A percentile compares a stretch with the other conserved stretches of the same genome.
These are phyloP conservation scores for Kurtzmaniella cleridarum DNA, from an alignment of 805 yeast species.

Conservation along the genomic window DNA sequence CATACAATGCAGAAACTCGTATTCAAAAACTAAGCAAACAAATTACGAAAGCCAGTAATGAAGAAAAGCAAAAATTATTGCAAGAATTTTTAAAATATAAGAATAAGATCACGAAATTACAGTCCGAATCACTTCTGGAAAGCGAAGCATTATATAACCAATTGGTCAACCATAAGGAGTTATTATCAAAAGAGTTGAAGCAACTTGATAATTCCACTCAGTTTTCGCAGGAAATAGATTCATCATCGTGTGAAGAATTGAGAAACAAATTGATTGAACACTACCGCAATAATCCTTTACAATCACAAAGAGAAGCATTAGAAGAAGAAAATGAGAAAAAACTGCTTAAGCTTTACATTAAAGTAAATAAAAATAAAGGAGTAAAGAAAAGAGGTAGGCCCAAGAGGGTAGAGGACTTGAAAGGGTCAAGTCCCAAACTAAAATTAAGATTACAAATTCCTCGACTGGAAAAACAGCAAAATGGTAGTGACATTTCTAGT, in stretches of 20 bases:
- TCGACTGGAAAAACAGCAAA: slow-evolving; percentile 6
- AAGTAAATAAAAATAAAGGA: slow-evolving; percentile 1
- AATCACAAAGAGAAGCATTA: slow-evolving; percentile 35
- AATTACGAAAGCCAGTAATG: slow-evolving; percentile 5
- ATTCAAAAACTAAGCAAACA: slow-evolving; percentile 13
- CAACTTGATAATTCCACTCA: slow-evolving; percentile 17
- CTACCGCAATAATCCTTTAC: slow-evolving; percentile 29
- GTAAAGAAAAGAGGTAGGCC: neutral
- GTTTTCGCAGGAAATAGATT: slow-evolving; percentile 1
- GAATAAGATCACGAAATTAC: slow-evolving; percentile 6
- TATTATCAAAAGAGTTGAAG: slow-evolving; percentile 19
- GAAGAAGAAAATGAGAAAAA: slow-evolving; percentile 19
- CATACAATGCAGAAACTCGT: slow-evolving; percentile 16
- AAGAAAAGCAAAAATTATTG: slow-evolving; percentile 1
- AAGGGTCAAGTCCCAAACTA: neutral
- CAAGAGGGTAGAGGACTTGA: neutral
- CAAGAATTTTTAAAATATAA: slow-evolving; percentile 6
- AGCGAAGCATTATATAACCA: slow-evolving; percentile 24
- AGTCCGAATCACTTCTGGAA: slow-evolving; percentile 22
- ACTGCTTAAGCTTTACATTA: slow-evolving; percentile 8
- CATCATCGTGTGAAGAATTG: slow-evolving; percentile 12
- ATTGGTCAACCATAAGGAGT: slow-evolving; percentile 22
- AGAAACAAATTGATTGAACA: slow-evolving; percentile 28
- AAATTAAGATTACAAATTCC: slow-evolving; percentile 4
- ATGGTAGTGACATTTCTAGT: no score